Conservation (phyloP, 352 stramenopile genomes). For the Globisporangium carolinianum region DNA sequence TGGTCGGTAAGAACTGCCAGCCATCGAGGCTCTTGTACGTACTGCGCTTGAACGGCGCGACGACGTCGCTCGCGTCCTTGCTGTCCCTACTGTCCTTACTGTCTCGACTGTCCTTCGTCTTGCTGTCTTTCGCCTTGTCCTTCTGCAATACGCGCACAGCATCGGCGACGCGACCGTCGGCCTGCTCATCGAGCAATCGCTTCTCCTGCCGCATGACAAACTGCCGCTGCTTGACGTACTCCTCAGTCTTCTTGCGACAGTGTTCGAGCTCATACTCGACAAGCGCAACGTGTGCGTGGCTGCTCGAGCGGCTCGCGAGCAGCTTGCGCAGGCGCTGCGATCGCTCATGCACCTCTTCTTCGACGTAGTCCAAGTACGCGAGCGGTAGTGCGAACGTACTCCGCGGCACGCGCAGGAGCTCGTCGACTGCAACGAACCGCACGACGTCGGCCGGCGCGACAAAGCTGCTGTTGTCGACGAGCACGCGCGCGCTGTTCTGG, state of each 20-base stretch:
- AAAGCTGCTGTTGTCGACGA: constrained; percentile 68
- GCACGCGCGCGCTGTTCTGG: constrained; percentile 26
- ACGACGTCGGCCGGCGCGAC: constrained; percentile 24
- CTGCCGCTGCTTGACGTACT: constrained; percentile 70
- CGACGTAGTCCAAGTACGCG: constrained; percentile 68
- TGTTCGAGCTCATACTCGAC: constrained; percentile 51
- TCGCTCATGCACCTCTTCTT: constrained; percentile 51
- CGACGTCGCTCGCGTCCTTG: constrained; percentile 16
- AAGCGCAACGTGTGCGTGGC: constrained; percentile 20
- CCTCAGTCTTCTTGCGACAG: constrained; percentile 58
- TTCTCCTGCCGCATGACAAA: constrained; percentile 77
- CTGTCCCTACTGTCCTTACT: no score
- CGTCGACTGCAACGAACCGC: constrained; percentile 62
- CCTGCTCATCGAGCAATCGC: constrained; percentile 44
- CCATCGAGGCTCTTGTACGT: constrained; percentile 75
- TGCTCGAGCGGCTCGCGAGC: constrained; percentile 10
- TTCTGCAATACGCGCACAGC: constrained; percentile 14
- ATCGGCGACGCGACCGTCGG: constrained; percentile 35
- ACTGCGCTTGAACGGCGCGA: constrained; percentile 77
- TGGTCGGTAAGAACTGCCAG: constrained; percentile 78
- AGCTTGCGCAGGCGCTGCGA: constrained; percentile 47
- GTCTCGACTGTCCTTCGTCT: constrained; percentile 11
- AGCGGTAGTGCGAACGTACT: constrained; percentile 70
- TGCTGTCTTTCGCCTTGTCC: constrained; percentile 7
- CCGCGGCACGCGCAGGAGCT: constrained; percentile 67